Evolutionary conservation across 345 rosid genomes (phyloP), one percentile per base, ranked within the genome.

Genomic region (Linum usitatissimum): DNA sequence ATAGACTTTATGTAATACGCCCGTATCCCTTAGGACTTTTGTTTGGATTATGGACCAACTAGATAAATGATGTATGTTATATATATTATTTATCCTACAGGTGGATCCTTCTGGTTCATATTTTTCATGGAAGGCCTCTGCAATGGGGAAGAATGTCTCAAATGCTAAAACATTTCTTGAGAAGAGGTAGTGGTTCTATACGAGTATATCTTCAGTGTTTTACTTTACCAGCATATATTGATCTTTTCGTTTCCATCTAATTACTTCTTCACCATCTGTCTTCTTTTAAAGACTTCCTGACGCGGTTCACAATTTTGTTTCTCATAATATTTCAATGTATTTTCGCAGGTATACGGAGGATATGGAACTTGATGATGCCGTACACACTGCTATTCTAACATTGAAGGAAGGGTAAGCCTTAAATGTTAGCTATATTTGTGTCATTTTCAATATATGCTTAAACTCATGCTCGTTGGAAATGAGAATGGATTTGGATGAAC

Each of bases 341-440:
- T 12, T 30, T 17, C 71, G 66, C 61, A 87, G 97, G 80, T 92
- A 89, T 73, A 85, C 93, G 3, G 97, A 92, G 65, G 98, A 92
- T 68, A 86, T 92, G 97, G 98, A 92, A 82, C 96, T 92, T 48
- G 98, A 92, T 66, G 98, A 92, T 85, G 98, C 97, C 23, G 91
- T 92, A 34, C 97, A 92, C 84, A 89, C 98, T 17, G 98, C 98
- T 8, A 89, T 92, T 53, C 71, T 89, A 76, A 89, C 98, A 10
- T 68, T 92, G 72, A 92, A 92, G 77, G 96, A 92, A 76, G 98
- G 98, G 98, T 92, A 72, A 53, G 81, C 57, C 30, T 60, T 56
- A 42, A 45, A 23, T 23, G 28, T 23, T 23, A 23, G 28, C 28
- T 23, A 23, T 23, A 23, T 23, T 23, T 23, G 28, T 23, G 28